A percentile compares a stretch with the other conserved stretches of the same genome.
Conservation (phyloP, 2,329 filamentous ascomycete species). For the Waltergamsia citrina region DNA sequence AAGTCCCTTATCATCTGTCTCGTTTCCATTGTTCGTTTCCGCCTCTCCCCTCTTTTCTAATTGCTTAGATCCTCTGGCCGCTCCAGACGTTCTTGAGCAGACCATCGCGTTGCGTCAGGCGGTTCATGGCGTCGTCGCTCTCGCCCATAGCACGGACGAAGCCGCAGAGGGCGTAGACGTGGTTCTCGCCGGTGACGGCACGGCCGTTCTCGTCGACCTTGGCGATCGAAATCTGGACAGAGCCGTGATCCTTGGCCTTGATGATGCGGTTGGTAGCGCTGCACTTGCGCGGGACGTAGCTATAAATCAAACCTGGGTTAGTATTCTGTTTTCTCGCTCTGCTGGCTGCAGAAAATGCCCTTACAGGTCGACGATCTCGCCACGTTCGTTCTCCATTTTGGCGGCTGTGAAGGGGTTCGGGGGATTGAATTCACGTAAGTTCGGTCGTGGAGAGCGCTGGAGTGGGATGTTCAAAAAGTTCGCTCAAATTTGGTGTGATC, state of each 20-base stretch:
- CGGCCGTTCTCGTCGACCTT: conserved; percentile 99
- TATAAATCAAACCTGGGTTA: conserved; percentile 24
- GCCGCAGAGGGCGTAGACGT: conserved; percentile 93
- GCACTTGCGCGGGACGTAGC: conserved; percentile 98
- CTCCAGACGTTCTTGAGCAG: conserved; percentile 97
- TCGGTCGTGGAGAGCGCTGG: conserved; percentile 5
- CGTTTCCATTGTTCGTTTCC: not conserved
- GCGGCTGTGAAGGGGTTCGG: conserved; percentile 25
- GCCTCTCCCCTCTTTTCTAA: not conserved
- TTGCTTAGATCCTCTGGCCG: conserved; percentile 38
- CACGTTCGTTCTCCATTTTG: conserved; percentile 99
- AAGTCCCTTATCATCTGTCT: not conserved
- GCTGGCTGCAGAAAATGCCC: conserved; percentile 21
- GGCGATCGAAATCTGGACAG: conserved; percentile 91
- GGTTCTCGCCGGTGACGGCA: conserved; percentile 87
- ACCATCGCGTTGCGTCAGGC: conserved; percentile 90
- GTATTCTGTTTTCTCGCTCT: not conserved
- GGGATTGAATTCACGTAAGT: conserved; percentile 10
- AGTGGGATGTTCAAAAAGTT: conserved; percentile 18
- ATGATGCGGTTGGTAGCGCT: conserved; percentile 99
- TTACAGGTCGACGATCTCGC: conserved; percentile 99
- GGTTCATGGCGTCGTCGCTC: conserved; percentile 93
- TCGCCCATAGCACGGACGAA: conserved; percentile 98
- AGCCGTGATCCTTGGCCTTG: conserved; percentile 99
- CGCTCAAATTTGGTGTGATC: conserved; percentile 21